Conservation (phyloP, 768 basidiomycete genomes). For the Boletus pseudopeckii region DNA sequence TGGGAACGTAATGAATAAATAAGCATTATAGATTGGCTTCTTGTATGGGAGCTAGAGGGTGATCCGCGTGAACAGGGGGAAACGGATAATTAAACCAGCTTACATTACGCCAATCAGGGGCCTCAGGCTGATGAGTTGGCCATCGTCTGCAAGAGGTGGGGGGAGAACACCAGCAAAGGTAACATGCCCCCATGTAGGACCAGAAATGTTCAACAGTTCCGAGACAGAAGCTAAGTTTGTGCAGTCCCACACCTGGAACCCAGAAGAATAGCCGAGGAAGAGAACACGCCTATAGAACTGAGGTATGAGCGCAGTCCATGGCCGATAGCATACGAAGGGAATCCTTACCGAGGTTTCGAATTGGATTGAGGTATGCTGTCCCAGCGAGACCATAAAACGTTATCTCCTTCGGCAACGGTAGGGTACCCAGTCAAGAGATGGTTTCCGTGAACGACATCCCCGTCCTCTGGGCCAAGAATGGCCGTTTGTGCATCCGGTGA, state of each 20-base stretch:
- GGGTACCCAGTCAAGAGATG: slow-evolving; percentile 26
- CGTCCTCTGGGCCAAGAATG: slow-evolving; percentile 23
- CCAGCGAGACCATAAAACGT: slow-evolving; percentile 34
- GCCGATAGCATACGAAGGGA: neutral
- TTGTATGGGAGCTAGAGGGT: slow-evolving; percentile 21
- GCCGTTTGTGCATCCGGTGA: slow-evolving; percentile 14
- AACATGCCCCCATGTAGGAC: slow-evolving; percentile 33
- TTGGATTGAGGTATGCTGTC: slow-evolving; percentile 22
- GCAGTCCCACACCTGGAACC: slow-evolving; percentile 64
- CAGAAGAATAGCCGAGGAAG: slow-evolving; percentile 49
- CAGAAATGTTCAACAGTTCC: slow-evolving; percentile 53
- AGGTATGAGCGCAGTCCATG: slow-evolving; percentile 2
- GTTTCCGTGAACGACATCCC: slow-evolving; percentile 13
- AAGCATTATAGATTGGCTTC: slow-evolving; percentile 30
- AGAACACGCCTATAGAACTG: slow-evolving; percentile 39
- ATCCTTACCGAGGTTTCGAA: slow-evolving; percentile 19
- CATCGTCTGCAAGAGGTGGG: slow-evolving; percentile 25
- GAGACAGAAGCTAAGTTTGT: slow-evolving; percentile 46
- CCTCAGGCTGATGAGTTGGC: slow-evolving; percentile 31
- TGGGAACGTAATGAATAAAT: slow-evolving; percentile 50
- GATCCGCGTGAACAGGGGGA: slow-evolving; percentile 3
- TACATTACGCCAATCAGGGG: slow-evolving; percentile 37
- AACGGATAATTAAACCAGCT: slow-evolving; percentile 12
- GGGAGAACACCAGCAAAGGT: slow-evolving; percentile 43
- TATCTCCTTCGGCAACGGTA: slow-evolving; percentile 30